Percentiles rank a stretch among this genome's conserved stretches.
These are phyloP conservation scores for Colletotrichum simmondsii DNA, from an alignment of 2,329 filamentous ascomycete species.

Conservation along the genomic window DNA sequence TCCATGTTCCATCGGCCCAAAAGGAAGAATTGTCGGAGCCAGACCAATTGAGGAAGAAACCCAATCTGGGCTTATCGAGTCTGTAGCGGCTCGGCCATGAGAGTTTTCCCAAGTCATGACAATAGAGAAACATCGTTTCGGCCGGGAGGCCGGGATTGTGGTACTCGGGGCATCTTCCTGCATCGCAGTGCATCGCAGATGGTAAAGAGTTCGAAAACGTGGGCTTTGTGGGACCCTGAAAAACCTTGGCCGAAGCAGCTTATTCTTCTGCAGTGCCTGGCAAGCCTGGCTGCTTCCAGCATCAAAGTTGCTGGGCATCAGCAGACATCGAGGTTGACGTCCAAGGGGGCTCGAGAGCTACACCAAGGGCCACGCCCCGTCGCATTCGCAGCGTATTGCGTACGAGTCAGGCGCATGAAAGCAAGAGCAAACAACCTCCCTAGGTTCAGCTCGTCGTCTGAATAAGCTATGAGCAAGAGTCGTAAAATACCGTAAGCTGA, in stretches of 20 bases:
- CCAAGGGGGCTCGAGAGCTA: slow-evolving; percentile 15
- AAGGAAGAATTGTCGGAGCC: not conserved
- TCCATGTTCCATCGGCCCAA: no score
- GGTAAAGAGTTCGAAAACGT: not conserved
- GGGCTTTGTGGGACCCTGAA: slow-evolving; percentile 20
- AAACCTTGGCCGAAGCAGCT: not conserved
- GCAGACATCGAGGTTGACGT: not conserved
- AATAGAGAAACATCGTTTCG: not conserved
- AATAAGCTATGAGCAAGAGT: slow-evolving; percentile 15
- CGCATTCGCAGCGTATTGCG: not conserved
- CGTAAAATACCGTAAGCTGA: not conserved
- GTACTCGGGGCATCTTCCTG: not conserved
- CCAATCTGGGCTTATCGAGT: not conserved
- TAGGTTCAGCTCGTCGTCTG: slow-evolving; percentile 17
- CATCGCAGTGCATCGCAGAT: not conserved
- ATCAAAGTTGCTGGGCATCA: slow-evolving; percentile 9
- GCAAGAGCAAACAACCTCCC: not conserved
- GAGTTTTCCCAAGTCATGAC: not conserved
- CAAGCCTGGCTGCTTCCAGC: not conserved
- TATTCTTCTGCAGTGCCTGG: slow-evolving; percentile 1
- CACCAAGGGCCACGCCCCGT: not conserved
- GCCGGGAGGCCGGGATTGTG: slow-evolving; percentile 5
- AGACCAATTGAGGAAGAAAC: not conserved
- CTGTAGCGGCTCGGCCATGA: not conserved
- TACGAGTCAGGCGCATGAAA: slow-evolving; percentile 22